Evolutionary conservation across 129 eudicot species (phyloP).

Genomic region (Lactuca saligna): DNA sequence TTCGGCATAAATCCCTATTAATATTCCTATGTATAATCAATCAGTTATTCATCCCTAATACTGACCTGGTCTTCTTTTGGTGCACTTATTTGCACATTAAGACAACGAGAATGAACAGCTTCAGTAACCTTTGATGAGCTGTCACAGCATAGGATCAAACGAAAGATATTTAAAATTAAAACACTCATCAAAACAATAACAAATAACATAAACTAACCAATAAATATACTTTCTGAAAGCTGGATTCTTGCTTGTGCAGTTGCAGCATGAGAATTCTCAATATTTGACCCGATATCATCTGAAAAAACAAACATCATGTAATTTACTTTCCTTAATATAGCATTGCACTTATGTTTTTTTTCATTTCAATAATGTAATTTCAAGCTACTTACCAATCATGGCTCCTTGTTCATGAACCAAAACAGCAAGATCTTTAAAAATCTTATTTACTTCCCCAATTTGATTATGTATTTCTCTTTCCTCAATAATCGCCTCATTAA

Average conservation of each 20-base stretch:
- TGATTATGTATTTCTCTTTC: constrained; percentile 76
- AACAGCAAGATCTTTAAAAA: constrained; percentile 70
- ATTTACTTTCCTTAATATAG: no score
- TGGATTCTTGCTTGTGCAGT: constrained; percentile 85
- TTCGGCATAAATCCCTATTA: not conserved
- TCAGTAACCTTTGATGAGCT: constrained; percentile 95
- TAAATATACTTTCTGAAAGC: constrained; percentile 29
- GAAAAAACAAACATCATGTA: not conserved
- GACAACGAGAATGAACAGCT: constrained; percentile 96
- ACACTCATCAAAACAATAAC: not conserved
- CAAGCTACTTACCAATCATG: constrained; percentile 45
- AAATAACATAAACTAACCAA: not conserved
- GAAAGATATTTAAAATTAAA: not conserved
- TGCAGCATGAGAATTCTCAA: constrained; percentile 90
- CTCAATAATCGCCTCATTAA: no score
- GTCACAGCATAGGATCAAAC: constrained; percentile 74
- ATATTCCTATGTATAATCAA: no score
- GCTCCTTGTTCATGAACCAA: constrained; percentile 63
- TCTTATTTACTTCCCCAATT: constrained; percentile 68
- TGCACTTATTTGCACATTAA: constrained; percentile 75
- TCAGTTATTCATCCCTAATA: not conserved
- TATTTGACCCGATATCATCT: constrained; percentile 92
- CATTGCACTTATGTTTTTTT: no score
- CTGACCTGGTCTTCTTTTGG: constrained; percentile 81
- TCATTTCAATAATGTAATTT: no score